Evolutionary conservation across 1,284 basidiomycete species (phyloP), one percentile per base, ranked within the genome.

Genomic region (Ustilago curta): DNA sequence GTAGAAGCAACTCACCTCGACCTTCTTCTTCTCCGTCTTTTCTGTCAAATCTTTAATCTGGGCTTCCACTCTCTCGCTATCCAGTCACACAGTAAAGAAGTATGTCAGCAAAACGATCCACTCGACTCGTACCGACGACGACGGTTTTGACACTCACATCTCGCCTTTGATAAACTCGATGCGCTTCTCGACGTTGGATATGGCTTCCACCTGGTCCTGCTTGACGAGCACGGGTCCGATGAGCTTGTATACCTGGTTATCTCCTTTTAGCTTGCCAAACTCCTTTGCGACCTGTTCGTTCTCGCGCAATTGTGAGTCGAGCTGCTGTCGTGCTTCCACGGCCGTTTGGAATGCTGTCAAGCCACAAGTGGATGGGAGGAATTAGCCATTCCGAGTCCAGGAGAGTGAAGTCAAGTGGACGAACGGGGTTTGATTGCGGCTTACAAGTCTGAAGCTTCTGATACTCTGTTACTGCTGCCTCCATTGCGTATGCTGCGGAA

Each of bases 271-370:
- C 27, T 87, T 86, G n/a, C 87, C 86, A 81, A 98, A 95, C 86
- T 97, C 95, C 93, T 96, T 94, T 80, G 94, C 90, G 40, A 98
- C 96, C 61, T 91, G 88, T 85, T 95, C 92, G 86, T 96, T 97
- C 87, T 98, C 96, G 18, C 91, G 91, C 51, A 92, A 87, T 84
- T 98, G 95, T 0, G 94, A 79, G 45, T 80, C 70, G 35, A 83
- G 79, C 56, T 69, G 69, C 40, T 83, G 81, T 12, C 81, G 56
- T 16, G 77, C 68, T 50, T 83, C 81, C 16, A 83, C 76, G 1
- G 65, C 70, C 16, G 61, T 58, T 45, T 82, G 70, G 45, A 82
- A 72, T 7, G 77, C 79, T 76, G 59, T 8, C 12, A 8, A 8
- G 25, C 18, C 18, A 12, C 19, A 44, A 12, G 43, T 14, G 12